A percentile compares a stretch with the other conserved stretches of the same genome.
These are phyloP conservation scores for Candida nemodendra DNA, from an alignment of 805 yeast genomes.

Conservation along the genomic window DNA sequence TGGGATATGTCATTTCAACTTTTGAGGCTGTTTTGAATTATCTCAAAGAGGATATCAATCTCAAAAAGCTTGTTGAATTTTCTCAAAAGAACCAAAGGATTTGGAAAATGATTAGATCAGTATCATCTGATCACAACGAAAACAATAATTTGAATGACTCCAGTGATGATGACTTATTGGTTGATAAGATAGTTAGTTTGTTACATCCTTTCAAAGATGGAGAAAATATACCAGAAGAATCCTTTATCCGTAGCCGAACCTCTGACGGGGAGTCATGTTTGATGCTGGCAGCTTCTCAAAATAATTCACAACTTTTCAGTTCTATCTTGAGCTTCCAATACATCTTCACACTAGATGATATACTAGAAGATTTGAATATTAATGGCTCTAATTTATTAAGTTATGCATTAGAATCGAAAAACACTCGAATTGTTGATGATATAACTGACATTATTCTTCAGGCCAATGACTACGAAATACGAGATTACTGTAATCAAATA, in stretches of 20 bases:
- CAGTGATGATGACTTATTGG: slow-evolving; percentile 13
- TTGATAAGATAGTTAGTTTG: slow-evolving; percentile 12
- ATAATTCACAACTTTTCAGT: slow-evolving; percentile 44
- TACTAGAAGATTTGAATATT: slow-evolving; percentile 60
- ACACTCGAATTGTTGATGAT: slow-evolving; percentile 43
- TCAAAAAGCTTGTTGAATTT: slow-evolving; percentile 35
- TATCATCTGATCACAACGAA: slow-evolving; percentile 24
- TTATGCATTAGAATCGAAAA: slow-evolving; percentile 58
- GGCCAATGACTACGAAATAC: slow-evolving; percentile 44
- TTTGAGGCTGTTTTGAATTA: slow-evolving; percentile 78
- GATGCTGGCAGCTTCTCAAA: slow-evolving; percentile 55
- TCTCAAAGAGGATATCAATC: slow-evolving; percentile 41
- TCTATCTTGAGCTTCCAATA: slow-evolving; percentile 44
- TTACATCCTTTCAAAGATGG: slow-evolving; percentile 15
- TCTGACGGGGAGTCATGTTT: slow-evolving; percentile 69
- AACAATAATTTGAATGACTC: slow-evolving; percentile 18
- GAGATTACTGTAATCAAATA: slow-evolving; percentile 43
- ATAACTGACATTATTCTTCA: slow-evolving; percentile 44
- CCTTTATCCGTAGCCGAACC: slow-evolving; percentile 39
- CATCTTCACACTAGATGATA: slow-evolving; percentile 62
- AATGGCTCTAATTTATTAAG: slow-evolving; percentile 56
- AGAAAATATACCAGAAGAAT: slow-evolving; percentile 15
- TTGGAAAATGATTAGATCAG: slow-evolving; percentile 49
- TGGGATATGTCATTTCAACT: slow-evolving; percentile 79
- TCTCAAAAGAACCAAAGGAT: slow-evolving; percentile 51